A percentile compares a stretch with the other conserved stretches of the same genome.
phyloP scores from a whole-genome alignment of 139 green algal genomes.

The Nannochloris sp. region DNA sequence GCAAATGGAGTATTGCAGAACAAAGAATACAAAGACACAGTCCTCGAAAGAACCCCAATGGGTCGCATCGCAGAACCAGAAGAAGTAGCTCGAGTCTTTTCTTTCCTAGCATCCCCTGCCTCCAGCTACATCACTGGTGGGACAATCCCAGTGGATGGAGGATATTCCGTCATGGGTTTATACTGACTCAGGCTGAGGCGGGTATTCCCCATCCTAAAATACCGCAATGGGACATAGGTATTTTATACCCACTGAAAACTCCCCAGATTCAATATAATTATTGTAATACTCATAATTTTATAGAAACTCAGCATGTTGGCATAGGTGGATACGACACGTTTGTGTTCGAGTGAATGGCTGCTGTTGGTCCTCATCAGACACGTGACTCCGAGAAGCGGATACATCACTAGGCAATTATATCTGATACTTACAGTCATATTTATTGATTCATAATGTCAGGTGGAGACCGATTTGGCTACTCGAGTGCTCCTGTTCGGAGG shows the following conservation, averaged over 20 bases:
- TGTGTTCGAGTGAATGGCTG: too few species aligned
- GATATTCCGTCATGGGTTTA: slow-evolving; percentile 37
- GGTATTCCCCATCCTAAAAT: too few species aligned
- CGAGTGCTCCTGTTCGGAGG: slow-evolving; percentile 30
- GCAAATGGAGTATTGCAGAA: slow-evolving; percentile 47
- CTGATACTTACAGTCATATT: too few species aligned
- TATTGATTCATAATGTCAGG: not conserved
- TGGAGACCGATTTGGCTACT: slow-evolving; percentile 24
- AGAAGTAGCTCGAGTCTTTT: slow-evolving; percentile 61
- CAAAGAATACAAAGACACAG: slow-evolving; percentile 27
- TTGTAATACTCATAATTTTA: too few species aligned
- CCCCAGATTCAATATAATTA: too few species aligned
- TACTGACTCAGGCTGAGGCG: not conserved
- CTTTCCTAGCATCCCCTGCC: slow-evolving; percentile 55
- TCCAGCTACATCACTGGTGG: slow-evolving; percentile 73
- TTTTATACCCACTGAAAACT: too few species aligned
- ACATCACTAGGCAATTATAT: too few species aligned
- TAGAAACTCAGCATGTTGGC: too few species aligned
- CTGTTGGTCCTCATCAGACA: too few species aligned
- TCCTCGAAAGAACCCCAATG: slow-evolving; percentile 69
- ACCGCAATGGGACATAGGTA: too few species aligned
- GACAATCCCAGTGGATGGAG: slow-evolving; percentile 71
- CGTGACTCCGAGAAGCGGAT: too few species aligned
- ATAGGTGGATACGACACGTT: too few species aligned
- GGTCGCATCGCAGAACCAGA: slow-evolving; percentile 55